phyloP scores from a whole-genome alignment of 2,329 filamentous ascomycete species.

The Aureobasidium sp. region DNA sequence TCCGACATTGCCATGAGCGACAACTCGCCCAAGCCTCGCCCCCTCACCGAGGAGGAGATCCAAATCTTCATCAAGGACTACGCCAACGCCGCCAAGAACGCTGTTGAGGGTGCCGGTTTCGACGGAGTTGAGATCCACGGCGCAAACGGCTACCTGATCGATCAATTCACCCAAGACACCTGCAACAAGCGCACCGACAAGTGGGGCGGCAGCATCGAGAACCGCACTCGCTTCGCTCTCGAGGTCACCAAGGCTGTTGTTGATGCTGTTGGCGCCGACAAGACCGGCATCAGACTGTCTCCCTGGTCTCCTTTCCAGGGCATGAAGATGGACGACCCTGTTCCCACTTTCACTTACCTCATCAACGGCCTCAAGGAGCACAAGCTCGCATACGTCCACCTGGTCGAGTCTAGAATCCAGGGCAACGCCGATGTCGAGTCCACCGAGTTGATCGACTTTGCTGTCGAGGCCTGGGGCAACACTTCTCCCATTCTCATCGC shows the following conservation, averaged over 20 bases:
- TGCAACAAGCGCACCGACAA: slow-evolving; percentile 48
- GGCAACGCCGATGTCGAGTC: slow-evolving; percentile 37
- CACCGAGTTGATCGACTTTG: slow-evolving; percentile 37
- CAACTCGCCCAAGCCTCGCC: slow-evolving; percentile 28
- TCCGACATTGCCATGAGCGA: slow-evolving; percentile 30
- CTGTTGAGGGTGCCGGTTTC: slow-evolving; percentile 45
- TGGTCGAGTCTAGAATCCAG: slow-evolving; percentile 52
- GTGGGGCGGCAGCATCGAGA: slow-evolving; percentile 44
- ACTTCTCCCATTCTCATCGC: slow-evolving; percentile 42
- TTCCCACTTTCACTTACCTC: slow-evolving; percentile 57
- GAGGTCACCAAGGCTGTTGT: slow-evolving; percentile 48
- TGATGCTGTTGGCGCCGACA: slow-evolving; percentile 46
- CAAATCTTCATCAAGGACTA: slow-evolving; percentile 31
- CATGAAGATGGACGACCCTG: slow-evolving; percentile 56
- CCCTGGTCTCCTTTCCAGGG: slow-evolving; percentile 57
- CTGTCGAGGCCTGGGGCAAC: slow-evolving; percentile 40
- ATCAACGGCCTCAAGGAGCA: slow-evolving; percentile 45
- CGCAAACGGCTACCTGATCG: not conserved
- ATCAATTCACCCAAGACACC: slow-evolving; percentile 51
- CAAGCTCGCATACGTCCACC: slow-evolving; percentile 54
- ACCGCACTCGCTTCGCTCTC: slow-evolving; percentile 45
- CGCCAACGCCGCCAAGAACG: slow-evolving; percentile 38
- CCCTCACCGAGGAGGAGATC: slow-evolving; percentile 35
- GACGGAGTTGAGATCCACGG: slow-evolving; percentile 36
- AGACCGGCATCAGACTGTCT: slow-evolving; percentile 51